Percentiles rank a stretch among this genome's conserved stretches.
These are phyloP conservation scores for Diplosphaera chodatii DNA, from an alignment of 139 green algal genomes.

Conservation along the genomic window DNA sequence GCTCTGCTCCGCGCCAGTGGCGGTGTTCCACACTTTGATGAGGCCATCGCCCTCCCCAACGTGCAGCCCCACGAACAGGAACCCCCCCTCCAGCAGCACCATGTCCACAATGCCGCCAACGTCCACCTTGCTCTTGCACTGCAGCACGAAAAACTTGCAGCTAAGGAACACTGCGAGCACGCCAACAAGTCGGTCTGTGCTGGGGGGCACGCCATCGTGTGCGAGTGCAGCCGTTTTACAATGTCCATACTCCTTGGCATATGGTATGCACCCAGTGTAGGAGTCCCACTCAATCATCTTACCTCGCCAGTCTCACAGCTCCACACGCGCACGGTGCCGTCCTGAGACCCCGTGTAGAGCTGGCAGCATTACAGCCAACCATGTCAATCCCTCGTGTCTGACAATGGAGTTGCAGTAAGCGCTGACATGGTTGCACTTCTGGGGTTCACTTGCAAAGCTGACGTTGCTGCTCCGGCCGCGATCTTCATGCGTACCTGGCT, in stretches of 20 bases:
- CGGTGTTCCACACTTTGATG: slow-evolving; percentile 53
- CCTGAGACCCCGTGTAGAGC: slow-evolving; percentile 66
- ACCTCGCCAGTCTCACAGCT: slow-evolving; percentile 54
- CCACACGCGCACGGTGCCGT: slow-evolving; percentile 61
- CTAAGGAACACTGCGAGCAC: too few relatives aligned
- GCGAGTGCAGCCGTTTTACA: too few relatives aligned
- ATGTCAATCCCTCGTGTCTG: neutral
- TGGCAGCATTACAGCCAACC: slow-evolving; percentile 25
- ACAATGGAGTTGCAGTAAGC: too few relatives aligned
- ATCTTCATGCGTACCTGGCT: slow-evolving; percentile 6
- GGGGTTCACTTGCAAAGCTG: neutral
- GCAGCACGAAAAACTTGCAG: neutral
- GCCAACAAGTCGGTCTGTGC: too few relatives aligned
- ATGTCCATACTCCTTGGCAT: too few relatives aligned
- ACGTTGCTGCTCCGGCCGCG: slow-evolving; percentile 49
- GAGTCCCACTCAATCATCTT: too few relatives aligned
- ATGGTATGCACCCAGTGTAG: too few relatives aligned
- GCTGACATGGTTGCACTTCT: slow-evolving; percentile 38
- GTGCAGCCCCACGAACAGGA: slow-evolving; percentile 66
- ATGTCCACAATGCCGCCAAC: slow-evolving; percentile 58
- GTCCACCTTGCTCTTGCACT: slow-evolving; percentile 51
- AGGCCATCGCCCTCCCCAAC: slow-evolving; percentile 20
- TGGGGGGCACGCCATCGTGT: too few relatives aligned
- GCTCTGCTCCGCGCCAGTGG: slow-evolving; percentile 27
- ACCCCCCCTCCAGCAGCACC: slow-evolving; percentile 57